These are phyloP conservation scores for Plasmodium inui DNA, from an alignment of 169 alveolate genomes.

Conservation along the genomic window DNA sequence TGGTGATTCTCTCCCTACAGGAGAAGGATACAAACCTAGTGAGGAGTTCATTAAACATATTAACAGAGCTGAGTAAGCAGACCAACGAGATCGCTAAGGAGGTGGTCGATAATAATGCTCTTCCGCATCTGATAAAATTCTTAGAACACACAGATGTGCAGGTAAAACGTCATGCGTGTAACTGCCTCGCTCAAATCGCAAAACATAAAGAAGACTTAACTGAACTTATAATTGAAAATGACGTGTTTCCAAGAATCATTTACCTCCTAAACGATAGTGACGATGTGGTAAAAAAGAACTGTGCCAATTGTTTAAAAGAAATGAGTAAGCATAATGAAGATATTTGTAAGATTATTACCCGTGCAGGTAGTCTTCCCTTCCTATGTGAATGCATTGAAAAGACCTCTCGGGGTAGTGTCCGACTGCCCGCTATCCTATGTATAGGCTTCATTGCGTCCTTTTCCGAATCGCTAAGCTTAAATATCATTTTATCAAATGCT, in stretches of 20 bases:
- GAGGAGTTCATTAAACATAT: conserved; percentile 8
- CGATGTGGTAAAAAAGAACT: conserved; percentile 59
- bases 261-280: conserved; percentile 68
- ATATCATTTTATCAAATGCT: conserved; percentile 49
- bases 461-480: conserved; percentile 58
- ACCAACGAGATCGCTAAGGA: conserved; percentile 56
- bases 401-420: conserved; percentile 29
- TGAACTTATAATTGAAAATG: conserved; percentile 56
- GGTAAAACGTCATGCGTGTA: conserved; percentile 47
- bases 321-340: conserved; percentile 76
- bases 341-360: conserved; percentile 51
- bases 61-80: conserved; percentile 60
- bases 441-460: conserved; percentile 67
- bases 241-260: conserved; percentile 49
- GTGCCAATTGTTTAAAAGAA: conserved; percentile 68
- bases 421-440: conserved; percentile 60
- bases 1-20: conserved; percentile 47
- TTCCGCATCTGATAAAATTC: conserved; percentile 46
- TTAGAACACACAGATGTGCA: conserved; percentile 45
- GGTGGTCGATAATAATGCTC: conserved; percentile 61
- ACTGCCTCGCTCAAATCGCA: conserved; percentile 61
- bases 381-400: conserved; percentile 59
- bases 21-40: conserved; percentile 64
- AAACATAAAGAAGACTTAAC: conserved; percentile 73
- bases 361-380: conserved; percentile 72